These are phyloP conservation scores for Botrytis galanthina DNA, from an alignment of 2,329 filamentous ascomycete species.

Conservation along the genomic window DNA sequence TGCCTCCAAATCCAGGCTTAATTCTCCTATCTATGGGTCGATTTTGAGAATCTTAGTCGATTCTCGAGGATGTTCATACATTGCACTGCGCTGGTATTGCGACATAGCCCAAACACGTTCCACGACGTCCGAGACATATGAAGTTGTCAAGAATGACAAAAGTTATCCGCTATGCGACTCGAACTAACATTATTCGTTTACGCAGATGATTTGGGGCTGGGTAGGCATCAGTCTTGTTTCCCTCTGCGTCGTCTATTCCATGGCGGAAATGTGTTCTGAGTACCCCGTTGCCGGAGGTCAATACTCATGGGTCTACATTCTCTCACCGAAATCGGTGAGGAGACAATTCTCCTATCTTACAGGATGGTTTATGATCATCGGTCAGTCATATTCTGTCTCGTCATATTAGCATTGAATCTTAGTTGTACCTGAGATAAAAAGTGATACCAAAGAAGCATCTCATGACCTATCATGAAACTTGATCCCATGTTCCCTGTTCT, in stretches of 20 bases:
- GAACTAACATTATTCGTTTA: constrained; percentile 5
- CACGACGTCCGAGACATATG: constrained; percentile 21
- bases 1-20: constrained; percentile 1
- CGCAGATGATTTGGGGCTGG: constrained; percentile 55
- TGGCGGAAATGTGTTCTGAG: constrained; percentile 58
- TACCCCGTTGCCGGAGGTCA: constrained; percentile 57
- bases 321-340: constrained; percentile 49
- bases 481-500: not conserved
- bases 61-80: not conserved
- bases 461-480: constrained; percentile 12
- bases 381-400: constrained; percentile 28
- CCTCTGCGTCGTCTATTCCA: constrained; percentile 54
- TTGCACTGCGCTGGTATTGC: constrained; percentile 10
- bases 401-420: not conserved
- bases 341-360: constrained; percentile 46
- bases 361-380: constrained; percentile 50
- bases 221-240: constrained; percentile 51
- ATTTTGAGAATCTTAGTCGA: constrained; percentile 5
- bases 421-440: not conserved
- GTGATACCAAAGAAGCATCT: constrained; percentile 5
- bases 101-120: constrained; percentile 16
- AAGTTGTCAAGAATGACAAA: constrained; percentile 20
- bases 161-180: not conserved
- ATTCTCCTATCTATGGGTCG: constrained; percentile 21
- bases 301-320: constrained; percentile 56